These are phyloP conservation scores for Trypanosoma vivax DNA, from an alignment of 208 protist genomes.

Conservation along the genomic window DNA sequence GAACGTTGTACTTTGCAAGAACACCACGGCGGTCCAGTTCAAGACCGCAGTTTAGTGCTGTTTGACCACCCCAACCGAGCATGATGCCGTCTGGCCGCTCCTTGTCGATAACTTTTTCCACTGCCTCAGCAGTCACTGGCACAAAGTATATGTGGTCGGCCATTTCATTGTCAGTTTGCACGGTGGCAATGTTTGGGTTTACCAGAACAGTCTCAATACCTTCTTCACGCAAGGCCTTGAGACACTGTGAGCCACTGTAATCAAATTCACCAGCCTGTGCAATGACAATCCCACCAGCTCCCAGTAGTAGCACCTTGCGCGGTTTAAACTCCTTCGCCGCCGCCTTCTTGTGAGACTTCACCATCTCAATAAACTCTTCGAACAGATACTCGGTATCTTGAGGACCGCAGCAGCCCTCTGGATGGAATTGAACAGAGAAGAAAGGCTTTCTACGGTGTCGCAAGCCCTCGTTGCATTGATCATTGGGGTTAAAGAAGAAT, in stretches of 20 bases:
- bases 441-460: conserved; percentile 93
- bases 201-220: conserved; percentile 96
- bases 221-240: conserved; percentile 98
- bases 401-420: conserved; percentile 95
- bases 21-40: conserved; percentile 90
- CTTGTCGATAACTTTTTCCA: conserved; percentile 93
- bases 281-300: conserved; percentile 95
- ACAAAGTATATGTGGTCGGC: conserved; percentile 97
- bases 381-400: conserved; percentile 98
- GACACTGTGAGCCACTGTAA: conserved; percentile 97
- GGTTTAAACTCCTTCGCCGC: conserved; percentile 71
- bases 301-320: conserved; percentile 91
- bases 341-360: conserved; percentile 68
- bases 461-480: conserved; percentile 96
- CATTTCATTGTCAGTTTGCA: conserved; percentile 96
- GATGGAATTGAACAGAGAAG: conserved; percentile 98
- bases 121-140: conserved; percentile 90
- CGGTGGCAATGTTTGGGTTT: conserved; percentile 99
- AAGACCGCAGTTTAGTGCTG: conserved; percentile 97
- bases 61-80: conserved; percentile 97
- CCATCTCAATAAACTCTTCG: conserved; percentile 89
- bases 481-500: conserved; percentile 97
- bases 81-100: conserved; percentile 95
- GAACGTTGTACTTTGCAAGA: conserved; percentile 91
- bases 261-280: conserved; percentile 99